Conservation (phyloP, 2,329 filamentous ascomycete species). For the Beauveria australis region DNA sequence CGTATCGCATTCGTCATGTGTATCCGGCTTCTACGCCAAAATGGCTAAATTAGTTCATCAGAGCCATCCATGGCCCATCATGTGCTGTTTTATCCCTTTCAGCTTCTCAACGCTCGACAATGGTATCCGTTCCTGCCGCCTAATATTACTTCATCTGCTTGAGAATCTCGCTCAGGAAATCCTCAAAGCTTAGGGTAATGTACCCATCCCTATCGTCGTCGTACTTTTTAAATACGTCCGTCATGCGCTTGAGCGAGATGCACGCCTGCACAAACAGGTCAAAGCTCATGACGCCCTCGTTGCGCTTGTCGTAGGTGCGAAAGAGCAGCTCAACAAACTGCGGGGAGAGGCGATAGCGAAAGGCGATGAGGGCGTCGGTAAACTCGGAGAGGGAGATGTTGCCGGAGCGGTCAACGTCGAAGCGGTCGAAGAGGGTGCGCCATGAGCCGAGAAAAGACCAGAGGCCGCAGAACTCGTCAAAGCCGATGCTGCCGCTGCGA, state of each 20-base stretch:
- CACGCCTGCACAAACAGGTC: conserved; percentile 97
- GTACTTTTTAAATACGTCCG: conserved; percentile 98
- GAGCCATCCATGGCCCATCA: background rate
- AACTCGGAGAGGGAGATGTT: conserved; percentile 85
- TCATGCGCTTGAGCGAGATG: conserved; percentile 96
- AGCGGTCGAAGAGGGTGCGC: conserved; percentile 90
- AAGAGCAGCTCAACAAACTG: conserved; percentile 82
- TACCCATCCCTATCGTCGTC: conserved; percentile 95
- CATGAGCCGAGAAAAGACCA: conserved; percentile 95
- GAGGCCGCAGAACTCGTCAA: conserved; percentile 90
- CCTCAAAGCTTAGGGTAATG: conserved; percentile 74
- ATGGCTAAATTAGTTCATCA: background rate
- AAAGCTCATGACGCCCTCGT: conserved; percentile 70
- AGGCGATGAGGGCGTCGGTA: conserved; percentile 79
- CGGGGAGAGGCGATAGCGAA: conserved; percentile 83
- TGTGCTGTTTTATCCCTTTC: too few relatives aligned
- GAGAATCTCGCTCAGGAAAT: conserved; percentile 64
- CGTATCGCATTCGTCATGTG: background rate
- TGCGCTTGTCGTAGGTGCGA: conserved; percentile 75
- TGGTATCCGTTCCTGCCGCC: background rate
- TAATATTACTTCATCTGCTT: conserved; percentile 47
- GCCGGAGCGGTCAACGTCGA: conserved; percentile 79
- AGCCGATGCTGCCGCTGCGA: conserved; percentile 80
- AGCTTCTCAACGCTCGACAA: too few relatives aligned
- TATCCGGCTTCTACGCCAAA: background rate